Conservation (phyloP, 768 basidiomycete genomes). For the Mycena capillaripes region DNA sequence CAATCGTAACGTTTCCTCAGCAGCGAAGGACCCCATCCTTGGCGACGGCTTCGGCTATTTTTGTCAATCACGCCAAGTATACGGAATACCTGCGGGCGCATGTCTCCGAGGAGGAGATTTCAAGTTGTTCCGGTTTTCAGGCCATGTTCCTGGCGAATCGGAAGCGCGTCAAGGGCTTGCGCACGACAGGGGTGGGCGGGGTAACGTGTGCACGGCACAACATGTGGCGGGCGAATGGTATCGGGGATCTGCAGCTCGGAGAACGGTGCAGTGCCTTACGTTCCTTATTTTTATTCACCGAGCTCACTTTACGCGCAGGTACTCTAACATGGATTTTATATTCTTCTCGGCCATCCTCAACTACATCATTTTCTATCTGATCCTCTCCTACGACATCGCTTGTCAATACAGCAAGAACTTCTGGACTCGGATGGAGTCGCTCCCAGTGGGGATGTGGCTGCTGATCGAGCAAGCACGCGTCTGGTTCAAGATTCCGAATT, state of each 20-base stretch:
- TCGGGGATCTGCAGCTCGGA: too few species aligned
- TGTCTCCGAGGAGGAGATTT: constrained; percentile 14
- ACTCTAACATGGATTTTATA: constrained; percentile 27
- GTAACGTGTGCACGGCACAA: too few species aligned
- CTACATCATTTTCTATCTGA: background rate
- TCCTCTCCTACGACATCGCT: too few species aligned
- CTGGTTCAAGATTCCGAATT: too few species aligned
- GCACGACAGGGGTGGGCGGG: constrained; percentile 27
- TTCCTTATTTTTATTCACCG: too few species aligned
- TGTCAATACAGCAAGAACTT: too few species aligned
- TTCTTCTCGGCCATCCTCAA: constrained; percentile 18
- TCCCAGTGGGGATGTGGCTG: too few species aligned
- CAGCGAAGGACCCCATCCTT: background rate
- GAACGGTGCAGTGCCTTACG: too few species aligned
- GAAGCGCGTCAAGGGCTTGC: constrained; percentile 5
- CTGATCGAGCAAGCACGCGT: too few species aligned
- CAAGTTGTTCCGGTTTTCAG: constrained; percentile 14
- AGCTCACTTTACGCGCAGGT: too few species aligned
- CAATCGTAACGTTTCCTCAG: background rate
- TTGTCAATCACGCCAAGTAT: background rate
- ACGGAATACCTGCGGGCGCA: background rate
- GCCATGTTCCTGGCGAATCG: constrained; percentile 19
- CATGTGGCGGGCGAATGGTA: too few species aligned
- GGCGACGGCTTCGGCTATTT: background rate
- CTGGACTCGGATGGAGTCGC: too few species aligned